These are phyloP conservation scores for Powellomyces hirtus DNA, from an alignment of 192 early-diverging fungal species.

Conservation along the genomic window DNA sequence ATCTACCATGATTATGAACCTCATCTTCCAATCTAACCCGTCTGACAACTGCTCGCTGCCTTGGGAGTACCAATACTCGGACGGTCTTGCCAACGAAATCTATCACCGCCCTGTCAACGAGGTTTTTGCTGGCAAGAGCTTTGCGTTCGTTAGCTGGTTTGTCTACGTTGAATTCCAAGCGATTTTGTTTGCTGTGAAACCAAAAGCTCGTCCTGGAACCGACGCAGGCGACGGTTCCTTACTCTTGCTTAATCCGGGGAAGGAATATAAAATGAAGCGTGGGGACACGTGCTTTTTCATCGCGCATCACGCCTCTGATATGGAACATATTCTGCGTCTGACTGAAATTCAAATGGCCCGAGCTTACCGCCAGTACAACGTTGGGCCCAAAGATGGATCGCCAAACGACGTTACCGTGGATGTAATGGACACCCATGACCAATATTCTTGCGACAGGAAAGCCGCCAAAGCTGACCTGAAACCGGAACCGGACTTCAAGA, in stretches of 20 bases:
- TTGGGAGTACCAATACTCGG: conserved; percentile 15
- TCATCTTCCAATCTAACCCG: conserved; percentile 11
- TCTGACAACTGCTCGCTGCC: neutral
- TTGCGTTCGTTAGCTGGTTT: conserved; percentile 5
- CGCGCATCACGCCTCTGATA: neutral
- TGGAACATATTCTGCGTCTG: neutral
- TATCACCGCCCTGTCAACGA: neutral
- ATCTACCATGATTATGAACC: conserved; percentile 12
- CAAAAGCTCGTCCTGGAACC: neutral
- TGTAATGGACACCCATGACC: neutral
- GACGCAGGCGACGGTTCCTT: neutral
- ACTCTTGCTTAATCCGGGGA: conserved; percentile 2
- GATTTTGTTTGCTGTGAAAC: neutral
- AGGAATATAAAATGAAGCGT: neutral
- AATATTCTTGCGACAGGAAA: neutral
- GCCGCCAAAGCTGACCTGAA: neutral
- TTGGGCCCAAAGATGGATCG: neutral
- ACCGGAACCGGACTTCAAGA: neutral
- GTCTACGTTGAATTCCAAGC: conserved; percentile 10
- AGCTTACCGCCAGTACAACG: neutral
- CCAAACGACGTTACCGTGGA: neutral
- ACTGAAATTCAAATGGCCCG: neutral
- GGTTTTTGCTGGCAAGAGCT: neutral
- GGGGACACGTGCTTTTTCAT: neutral
- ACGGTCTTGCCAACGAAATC: conserved; percentile 13